phyloP scores from a whole-genome alignment of 306 rosid genomes.

The Acmispon strigosus region DNA sequence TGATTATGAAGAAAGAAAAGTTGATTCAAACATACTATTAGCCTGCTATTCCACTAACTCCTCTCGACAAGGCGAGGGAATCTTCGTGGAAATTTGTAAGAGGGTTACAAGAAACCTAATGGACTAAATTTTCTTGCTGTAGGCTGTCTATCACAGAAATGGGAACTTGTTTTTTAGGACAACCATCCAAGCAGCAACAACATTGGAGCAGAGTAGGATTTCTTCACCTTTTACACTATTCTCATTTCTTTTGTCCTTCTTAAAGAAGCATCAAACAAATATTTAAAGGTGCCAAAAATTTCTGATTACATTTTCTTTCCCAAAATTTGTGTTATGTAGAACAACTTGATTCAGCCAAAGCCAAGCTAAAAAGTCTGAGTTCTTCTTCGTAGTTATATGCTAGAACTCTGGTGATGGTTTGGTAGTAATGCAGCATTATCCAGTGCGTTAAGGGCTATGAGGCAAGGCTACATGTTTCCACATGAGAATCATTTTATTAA shows the following conservation, averaged over 20 bases:
- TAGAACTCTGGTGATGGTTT: not conserved
- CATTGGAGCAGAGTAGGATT: slow-evolving; percentile 57
- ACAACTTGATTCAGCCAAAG: slow-evolving; percentile 53
- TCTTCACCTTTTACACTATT: not conserved
- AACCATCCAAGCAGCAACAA: slow-evolving; percentile 46
- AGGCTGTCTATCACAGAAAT: slow-evolving; percentile 67
- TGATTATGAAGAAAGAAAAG: no score
- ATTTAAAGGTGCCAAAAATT: not conserved
- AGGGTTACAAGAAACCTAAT: not conserved
- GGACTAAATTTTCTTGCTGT: not conserved
- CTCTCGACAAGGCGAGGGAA: not conserved
- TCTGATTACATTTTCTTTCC: not conserved
- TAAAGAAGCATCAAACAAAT: not conserved
- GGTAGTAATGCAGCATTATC: not conserved
- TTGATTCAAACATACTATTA: no score
- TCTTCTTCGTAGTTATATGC: slow-evolving; percentile 25
- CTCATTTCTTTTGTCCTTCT: not conserved
- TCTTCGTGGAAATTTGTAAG: not conserved
- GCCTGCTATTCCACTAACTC: not conserved
- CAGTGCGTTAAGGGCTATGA: not conserved
- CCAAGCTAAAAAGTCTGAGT: slow-evolving; percentile 40
- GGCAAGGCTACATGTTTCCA: not conserved
- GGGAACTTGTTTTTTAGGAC: slow-evolving; percentile 67
- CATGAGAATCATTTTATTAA: not conserved
- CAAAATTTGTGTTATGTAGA: slow-evolving; percentile 27